These are phyloP conservation scores for Castanea sativa DNA, from an alignment of 306 rosid genomes.

Conservation along the genomic window DNA sequence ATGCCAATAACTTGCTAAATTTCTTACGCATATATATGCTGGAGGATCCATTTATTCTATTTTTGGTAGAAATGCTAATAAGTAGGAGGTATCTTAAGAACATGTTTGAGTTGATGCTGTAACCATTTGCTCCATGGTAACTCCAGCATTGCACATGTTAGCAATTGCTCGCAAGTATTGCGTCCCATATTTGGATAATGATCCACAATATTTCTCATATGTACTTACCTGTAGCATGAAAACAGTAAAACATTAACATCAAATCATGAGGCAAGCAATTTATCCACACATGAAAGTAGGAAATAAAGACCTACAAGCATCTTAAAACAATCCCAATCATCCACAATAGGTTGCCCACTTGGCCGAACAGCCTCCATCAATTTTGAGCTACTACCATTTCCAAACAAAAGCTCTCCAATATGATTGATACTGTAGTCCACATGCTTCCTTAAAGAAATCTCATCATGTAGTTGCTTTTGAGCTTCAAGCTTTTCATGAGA, in stretches of 20 bases:
- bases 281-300: neutral
- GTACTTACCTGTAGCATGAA: slow-evolving; percentile 21
- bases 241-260: neutral
- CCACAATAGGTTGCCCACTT: slow-evolving; percentile 33
- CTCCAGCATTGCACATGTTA: slow-evolving; percentile 45
- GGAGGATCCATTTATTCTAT: neutral
- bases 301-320: slow-evolving; percentile 24
- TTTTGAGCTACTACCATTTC: slow-evolving; percentile 17
- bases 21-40: neutral
- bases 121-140: slow-evolving; percentile 20
- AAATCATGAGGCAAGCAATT: neutral
- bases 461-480: slow-evolving; percentile 13
- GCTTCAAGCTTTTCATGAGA: slow-evolving; percentile 32
- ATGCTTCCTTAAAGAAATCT: slow-evolving; percentile 24
- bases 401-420: slow-evolving; percentile 33
- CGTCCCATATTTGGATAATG: slow-evolving; percentile 39
- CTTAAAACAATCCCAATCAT: slow-evolving; percentile 48
- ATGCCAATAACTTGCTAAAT: neutral
- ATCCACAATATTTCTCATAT: slow-evolving; percentile 37
- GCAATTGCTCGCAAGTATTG: slow-evolving; percentile 43
- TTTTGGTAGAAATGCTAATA: neutral
- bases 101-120: slow-evolving; percentile 41
- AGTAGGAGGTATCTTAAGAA: neutral
- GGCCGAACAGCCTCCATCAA: slow-evolving; percentile 25
- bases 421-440: slow-evolving; percentile 20